Evolutionary conservation across 352 stramenopile genomes (phyloP).

Genomic region (Globisporangium cystogenes): DNA sequence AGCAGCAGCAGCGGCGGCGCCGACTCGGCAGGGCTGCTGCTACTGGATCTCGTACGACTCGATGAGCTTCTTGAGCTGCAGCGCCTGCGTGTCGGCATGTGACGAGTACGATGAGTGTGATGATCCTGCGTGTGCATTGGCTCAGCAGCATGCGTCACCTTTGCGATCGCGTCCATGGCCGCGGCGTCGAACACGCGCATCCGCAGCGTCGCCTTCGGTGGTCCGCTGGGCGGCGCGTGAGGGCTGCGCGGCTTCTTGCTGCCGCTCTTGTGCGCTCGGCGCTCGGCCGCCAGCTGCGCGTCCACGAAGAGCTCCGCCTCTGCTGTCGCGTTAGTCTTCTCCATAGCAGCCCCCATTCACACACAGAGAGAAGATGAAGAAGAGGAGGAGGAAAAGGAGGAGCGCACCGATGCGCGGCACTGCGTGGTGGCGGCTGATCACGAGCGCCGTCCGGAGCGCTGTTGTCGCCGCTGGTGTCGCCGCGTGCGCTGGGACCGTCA

Average conservation of each 20-base stretch:
- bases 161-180: constrained; percentile 31
- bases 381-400: too few relatives aligned
- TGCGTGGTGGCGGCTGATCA: constrained; percentile 43
- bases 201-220: constrained; percentile 15
- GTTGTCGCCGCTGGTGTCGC: not conserved
- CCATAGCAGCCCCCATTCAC: not conserved
- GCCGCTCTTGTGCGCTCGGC: constrained; percentile 3
- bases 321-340: constrained; percentile 1
- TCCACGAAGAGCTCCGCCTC: constrained; percentile 52
- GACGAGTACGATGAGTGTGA: not conserved
- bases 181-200: constrained; percentile 34
- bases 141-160: constrained; percentile 18
- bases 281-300: constrained; percentile 17
- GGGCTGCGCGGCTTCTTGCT: constrained; percentile 2
- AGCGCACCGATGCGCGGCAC: constrained; percentile 52
- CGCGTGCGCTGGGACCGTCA: constrained; percentile 17
- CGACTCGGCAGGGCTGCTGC: not conserved
- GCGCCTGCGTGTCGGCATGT: not conserved
- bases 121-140: not conserved
- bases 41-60: constrained; percentile 10
- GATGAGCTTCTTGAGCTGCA: constrained; percentile 13
- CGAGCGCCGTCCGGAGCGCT: constrained; percentile 24
- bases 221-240: not conserved
- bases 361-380: not conserved
- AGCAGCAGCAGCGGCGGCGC: not conserved